Evolutionary conservation across 768 basidiomycete genomes (phyloP).

Genomic region (Boletus rubescentipes): DNA sequence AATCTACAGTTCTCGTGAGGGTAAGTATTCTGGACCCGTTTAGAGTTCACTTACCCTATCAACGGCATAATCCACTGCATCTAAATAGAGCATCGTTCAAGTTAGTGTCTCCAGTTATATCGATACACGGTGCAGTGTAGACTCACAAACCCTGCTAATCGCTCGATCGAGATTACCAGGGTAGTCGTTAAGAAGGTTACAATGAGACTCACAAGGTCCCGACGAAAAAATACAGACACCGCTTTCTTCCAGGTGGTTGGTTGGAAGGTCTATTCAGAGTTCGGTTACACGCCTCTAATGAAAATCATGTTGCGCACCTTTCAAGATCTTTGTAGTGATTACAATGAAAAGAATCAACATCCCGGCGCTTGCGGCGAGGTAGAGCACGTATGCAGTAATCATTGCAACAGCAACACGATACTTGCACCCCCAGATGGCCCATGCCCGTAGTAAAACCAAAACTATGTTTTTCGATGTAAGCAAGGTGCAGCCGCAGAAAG

Average conservation of each 20-base stretch:
- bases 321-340: no score
- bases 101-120: not conserved
- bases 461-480: not conserved
- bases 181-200: not conserved
- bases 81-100: not conserved
- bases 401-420: not conserved
- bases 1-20: not conserved
- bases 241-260: not conserved
- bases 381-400: slow-evolving; percentile 1
- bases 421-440: slow-evolving; percentile 17
- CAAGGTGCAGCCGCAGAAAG: not conserved
- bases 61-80: not conserved
- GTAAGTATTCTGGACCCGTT: no score
- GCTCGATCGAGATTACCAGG: not conserved
- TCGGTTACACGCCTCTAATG: not conserved
- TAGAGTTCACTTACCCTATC: not conserved
- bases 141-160: not conserved
- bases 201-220: not conserved
- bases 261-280: not conserved
- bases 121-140: not conserved
- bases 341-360: not conserved
- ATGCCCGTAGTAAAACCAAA: slow-evolving; percentile 16
- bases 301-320: not conserved
- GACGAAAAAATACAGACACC: not conserved
- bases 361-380: not conserved